Conservation (phyloP, 1,284 basidiomycete species). For the Chiua sp. region DNA sequence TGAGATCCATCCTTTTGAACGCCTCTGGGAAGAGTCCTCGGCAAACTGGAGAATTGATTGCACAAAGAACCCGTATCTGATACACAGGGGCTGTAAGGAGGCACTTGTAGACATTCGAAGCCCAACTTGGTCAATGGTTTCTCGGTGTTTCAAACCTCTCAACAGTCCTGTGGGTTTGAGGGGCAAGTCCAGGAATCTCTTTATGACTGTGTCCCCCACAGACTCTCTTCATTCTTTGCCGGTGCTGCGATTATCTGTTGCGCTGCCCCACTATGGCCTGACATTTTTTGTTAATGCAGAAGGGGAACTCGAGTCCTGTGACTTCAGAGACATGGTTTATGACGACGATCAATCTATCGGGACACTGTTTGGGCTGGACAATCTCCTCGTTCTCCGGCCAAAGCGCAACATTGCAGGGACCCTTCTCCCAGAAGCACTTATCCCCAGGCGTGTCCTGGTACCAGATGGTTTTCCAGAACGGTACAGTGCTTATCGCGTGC, state of each 20-base stretch:
- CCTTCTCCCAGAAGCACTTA: no score
- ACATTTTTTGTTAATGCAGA: slow-evolving; percentile 31
- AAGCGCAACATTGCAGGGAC: no score
- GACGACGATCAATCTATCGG: slow-evolving; percentile 25
- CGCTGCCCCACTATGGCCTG: slow-evolving; percentile 40
- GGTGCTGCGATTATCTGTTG: slow-evolving; percentile 33
- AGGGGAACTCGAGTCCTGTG: slow-evolving; percentile 13
- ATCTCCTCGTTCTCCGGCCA: slow-evolving; percentile 42
- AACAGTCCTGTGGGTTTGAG: slow-evolving; percentile 24
- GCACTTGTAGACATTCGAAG: slow-evolving; percentile 36
- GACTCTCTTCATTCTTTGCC: no score
- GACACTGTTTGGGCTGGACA: slow-evolving; percentile 33
- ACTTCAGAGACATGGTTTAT: slow-evolving; percentile 18
- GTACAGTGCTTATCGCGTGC: background rate
- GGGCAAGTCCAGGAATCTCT: no score
- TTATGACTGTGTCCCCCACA: slow-evolving; percentile 12
- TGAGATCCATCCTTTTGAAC: slow-evolving; percentile 40
- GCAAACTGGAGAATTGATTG: slow-evolving; percentile 20
- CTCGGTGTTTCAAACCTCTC: slow-evolving; percentile 28
- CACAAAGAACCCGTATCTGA: slow-evolving; percentile 3
- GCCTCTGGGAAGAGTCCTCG: slow-evolving; percentile 24
- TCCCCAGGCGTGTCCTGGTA: slow-evolving; percentile 2
- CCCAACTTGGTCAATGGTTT: slow-evolving; percentile 34
- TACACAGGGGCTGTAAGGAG: slow-evolving; percentile 11
- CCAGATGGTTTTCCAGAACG: background rate